Conservation (phyloP, 2,329 filamentous ascomycete genomes). For the Tolypocladium guangdongense region DNA sequence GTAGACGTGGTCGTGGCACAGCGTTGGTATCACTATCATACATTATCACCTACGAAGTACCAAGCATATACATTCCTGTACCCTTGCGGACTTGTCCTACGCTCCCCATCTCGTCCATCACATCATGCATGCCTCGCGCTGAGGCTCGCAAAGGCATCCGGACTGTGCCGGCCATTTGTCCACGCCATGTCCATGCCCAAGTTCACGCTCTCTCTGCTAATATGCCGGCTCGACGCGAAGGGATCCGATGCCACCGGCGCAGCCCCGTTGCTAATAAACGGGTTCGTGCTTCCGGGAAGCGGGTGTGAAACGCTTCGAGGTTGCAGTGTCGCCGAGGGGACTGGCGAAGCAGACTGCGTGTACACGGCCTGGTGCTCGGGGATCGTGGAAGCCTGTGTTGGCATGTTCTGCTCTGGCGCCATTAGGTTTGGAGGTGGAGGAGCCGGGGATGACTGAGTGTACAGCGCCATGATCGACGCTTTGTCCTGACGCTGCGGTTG, state of each 20-base stretch:
- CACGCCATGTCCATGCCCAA: constrained; percentile 53
- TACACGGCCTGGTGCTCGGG: constrained; percentile 16
- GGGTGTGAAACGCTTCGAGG: constrained; percentile 21
- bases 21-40: neutral
- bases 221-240: constrained; percentile 20
- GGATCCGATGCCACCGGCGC: constrained; percentile 28
- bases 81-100: neutral
- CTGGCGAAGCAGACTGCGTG: constrained; percentile 15
- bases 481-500: constrained; percentile 50
- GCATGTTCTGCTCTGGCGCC: constrained; percentile 17
- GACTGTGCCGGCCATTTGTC: constrained; percentile 63
- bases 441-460: constrained; percentile 47
- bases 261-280: constrained; percentile 34
- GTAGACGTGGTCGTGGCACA: neutral
- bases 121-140: constrained; percentile 46
- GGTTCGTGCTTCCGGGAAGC: constrained; percentile 41
- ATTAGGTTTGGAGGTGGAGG: constrained; percentile 28
- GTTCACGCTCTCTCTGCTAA: constrained; percentile 61
- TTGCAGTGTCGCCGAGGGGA: constrained; percentile 12
- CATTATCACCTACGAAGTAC: neutral
- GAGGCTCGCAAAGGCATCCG: constrained; percentile 68
- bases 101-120: constrained; percentile 9
- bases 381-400: constrained; percentile 15
- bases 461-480: constrained; percentile 65
- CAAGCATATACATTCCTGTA: neutral